A percentile compares a stretch with the other conserved stretches of the same genome.
Conservation (phyloP, 2,329 filamentous ascomycete genomes). For the Colletotrichum acutatum region DNA sequence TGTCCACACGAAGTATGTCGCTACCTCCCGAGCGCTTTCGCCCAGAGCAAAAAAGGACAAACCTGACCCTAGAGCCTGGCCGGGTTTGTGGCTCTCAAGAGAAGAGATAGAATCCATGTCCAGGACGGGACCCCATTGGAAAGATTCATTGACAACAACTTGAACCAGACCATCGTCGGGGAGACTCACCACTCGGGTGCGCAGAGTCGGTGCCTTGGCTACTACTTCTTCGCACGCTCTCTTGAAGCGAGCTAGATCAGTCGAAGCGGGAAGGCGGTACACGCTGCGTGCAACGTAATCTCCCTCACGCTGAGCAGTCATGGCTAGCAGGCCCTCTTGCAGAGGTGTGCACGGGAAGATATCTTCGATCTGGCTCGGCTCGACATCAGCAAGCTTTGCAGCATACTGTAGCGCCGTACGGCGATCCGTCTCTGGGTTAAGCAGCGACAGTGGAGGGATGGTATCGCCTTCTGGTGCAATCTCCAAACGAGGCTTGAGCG, state of each 20-base stretch:
- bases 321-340: conserved; percentile 38
- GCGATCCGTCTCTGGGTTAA: too few relatives aligned
- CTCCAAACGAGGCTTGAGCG: background rate
- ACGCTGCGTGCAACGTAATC: background rate
- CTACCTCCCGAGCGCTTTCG: too few relatives aligned
- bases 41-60: too few relatives aligned
- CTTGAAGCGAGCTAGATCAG: background rate
- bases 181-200: background rate
- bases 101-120: background rate
- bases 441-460: too few relatives aligned
- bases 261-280: background rate
- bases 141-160: background rate
- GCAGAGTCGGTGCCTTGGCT: background rate
- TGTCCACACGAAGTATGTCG: conserved; percentile 1
- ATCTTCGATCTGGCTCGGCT: conserved; percentile 23
- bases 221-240: background rate
- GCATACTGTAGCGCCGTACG: background rate
- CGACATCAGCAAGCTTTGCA: background rate
- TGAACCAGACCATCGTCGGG: background rate
- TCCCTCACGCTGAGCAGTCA: background rate
- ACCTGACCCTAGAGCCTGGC: too few relatives aligned
- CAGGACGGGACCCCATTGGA: background rate
- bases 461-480: too few relatives aligned
- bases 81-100: background rate
- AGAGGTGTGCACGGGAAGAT: conserved; percentile 35